Percentiles rank a stretch among this genome's conserved stretches.
Evolutionary conservation across 768 basidiomycete genomes (phyloP).

Genomic region (Chalciporus sphaerocephalus): DNA sequence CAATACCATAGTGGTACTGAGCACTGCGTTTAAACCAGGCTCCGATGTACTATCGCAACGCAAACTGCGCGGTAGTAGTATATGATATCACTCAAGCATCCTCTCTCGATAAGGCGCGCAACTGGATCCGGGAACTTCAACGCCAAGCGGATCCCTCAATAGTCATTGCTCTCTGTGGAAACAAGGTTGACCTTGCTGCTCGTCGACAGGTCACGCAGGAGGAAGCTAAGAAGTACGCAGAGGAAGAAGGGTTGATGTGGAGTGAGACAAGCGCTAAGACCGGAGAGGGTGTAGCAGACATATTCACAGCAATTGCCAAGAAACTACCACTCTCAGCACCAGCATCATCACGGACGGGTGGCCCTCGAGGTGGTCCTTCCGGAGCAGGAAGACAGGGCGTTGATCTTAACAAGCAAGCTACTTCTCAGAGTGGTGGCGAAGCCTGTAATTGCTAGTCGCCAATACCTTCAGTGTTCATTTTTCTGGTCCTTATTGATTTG

Average conservation of each 20-base stretch:
- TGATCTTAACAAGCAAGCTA: conserved; percentile 72
- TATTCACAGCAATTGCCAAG: conserved; percentile 87
- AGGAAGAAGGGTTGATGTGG: conserved; percentile 92
- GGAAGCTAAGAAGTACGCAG: conserved; percentile 88
- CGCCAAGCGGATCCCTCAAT: conserved; percentile 97
- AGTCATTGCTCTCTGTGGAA: conserved; percentile 93
- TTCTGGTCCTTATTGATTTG: conserved; percentile 9
- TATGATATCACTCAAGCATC: conserved; percentile 93
- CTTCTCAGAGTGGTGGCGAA: conserved; percentile 49
- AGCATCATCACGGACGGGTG: conserved; percentile 55
- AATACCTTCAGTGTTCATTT: conserved; percentile 8
- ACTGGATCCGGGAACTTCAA: conserved; percentile 95
- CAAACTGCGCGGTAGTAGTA: conserved; percentile 90
- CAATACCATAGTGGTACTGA: background rate
- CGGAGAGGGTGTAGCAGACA: conserved; percentile 79
- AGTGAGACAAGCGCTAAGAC: conserved; percentile 88
- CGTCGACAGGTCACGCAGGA: conserved; percentile 83
- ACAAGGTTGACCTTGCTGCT: conserved; percentile 85
- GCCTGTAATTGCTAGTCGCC: conserved; percentile 67
- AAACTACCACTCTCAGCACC: conserved; percentile 82
- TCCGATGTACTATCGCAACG: conserved; percentile 96
- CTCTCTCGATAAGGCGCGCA: conserved; percentile 91
- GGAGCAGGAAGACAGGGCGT: conserved; percentile 57
- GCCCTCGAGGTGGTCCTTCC: conserved; percentile 46
- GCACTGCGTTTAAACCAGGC: conserved; percentile 44